Evolutionary conservation across 306 rosid species (phyloP), one percentile per base, ranked within the genome.

Genomic region (Senna siamea): DNA sequence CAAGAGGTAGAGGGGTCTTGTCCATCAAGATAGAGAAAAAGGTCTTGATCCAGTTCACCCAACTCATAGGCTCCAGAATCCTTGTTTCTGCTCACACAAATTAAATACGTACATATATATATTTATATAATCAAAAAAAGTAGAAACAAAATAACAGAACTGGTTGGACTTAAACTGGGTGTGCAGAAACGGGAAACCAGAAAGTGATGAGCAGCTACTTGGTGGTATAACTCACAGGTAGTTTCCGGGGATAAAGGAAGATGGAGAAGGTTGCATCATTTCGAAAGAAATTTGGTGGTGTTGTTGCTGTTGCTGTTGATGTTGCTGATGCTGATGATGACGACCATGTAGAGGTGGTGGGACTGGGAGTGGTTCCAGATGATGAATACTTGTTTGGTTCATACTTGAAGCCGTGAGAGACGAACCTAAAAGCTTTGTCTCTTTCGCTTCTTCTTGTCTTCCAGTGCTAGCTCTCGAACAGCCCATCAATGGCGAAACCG

Each of bases 1-100:
- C 2, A 1, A 26, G 30, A 26, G 30, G 41, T 85, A 0, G 88
- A 83, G 2, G 90, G 77, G 66, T 85, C 85, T 32, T 89, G 95
- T 80, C 93, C 97, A 79, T 92, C 96, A n/a, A 92, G 87, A 68
- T 95, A 95, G 19, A 87, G 93, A 82, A 95, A 92, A 73, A 92
- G 90, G 1, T 97, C 97, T 84, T 87, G 99, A 83, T 95, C 99
- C 66, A 95, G 70, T 74, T 95, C 99, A 2, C 96, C 96, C 79
- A 95, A 76, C 81, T 92, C 99, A 85, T 91, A 90, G 56, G 88
- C 85, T 68, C 88, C 96, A 0, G 81, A 76, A 58, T 92, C 99
- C 84, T 90, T 92, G 85, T 75, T 78, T 77, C 96, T 87, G 76
- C 56, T 60, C 32, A 70, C 69, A 74, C 13, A 69, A 67, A 76